Evolutionary conservation across 768 basidiomycete species (phyloP).

Genomic region (Suillus paluster): DNA sequence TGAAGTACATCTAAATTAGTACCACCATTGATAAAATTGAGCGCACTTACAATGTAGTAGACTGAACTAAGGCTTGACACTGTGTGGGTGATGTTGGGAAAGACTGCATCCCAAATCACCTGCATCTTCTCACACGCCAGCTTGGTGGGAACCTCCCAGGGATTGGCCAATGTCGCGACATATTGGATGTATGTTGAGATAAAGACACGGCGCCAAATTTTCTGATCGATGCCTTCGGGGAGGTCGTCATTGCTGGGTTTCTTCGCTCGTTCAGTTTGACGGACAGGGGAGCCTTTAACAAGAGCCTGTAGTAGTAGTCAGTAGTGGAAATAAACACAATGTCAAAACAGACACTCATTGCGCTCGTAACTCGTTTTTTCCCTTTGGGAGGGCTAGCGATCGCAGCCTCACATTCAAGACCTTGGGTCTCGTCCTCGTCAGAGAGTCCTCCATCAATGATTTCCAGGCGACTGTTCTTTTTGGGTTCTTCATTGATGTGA

Average conservation of each 20-base stretch:
- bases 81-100: no score
- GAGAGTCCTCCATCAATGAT: neutral
- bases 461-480: neutral
- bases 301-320: neutral
- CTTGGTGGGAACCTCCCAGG: no score
- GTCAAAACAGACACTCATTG: neutral
- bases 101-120: no score
- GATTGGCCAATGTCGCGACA: no score
- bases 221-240: neutral
- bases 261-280: neutral
- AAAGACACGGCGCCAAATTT: neutral
- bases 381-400: neutral
- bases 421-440: neutral
- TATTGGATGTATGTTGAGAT: neutral
- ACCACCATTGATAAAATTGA: no score
- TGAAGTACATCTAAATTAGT: no score
- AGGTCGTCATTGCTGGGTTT: neutral
- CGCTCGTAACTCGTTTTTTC: no score
- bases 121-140: no score
- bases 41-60: no score
- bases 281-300: neutral
- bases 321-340: neutral
- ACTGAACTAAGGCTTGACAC: no score
- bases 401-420: neutral
- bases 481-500: neutral